Conservation (phyloP, 352 stramenopile genomes). For the Phytophthora sansomeana region DNA sequence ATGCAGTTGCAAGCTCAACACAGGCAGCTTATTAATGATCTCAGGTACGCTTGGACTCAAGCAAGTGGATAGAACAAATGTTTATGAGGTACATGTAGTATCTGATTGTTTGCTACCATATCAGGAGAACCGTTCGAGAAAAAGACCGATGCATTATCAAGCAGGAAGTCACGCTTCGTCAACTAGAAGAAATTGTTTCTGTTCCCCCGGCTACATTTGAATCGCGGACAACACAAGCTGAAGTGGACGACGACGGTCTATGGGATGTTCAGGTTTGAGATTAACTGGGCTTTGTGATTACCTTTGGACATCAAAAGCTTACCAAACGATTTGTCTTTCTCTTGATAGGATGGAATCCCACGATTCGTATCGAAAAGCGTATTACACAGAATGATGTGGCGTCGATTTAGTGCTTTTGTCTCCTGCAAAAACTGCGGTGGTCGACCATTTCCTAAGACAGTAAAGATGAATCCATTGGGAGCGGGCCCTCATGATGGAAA, state of each 20-base stretch:
- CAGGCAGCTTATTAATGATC: constrained; percentile 60
- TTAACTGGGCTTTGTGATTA: background rate
- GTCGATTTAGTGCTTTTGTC: constrained; percentile 76
- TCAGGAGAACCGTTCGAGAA: constrained; percentile 49
- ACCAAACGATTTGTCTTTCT: background rate
- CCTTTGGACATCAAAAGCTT: background rate
- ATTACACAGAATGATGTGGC: constrained; percentile 61
- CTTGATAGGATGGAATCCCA: constrained; percentile 60
- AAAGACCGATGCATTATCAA: constrained; percentile 61
- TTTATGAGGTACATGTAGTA: background rate
- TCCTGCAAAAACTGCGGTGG: constrained; percentile 75
- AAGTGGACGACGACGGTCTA: constrained; percentile 77
- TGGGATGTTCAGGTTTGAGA: constrained; percentile 66
- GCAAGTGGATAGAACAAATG: background rate
- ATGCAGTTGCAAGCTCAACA: constrained; percentile 54
- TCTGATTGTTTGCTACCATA: background rate
- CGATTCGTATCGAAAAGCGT: constrained; percentile 64
- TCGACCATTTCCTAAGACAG: constrained; percentile 43
- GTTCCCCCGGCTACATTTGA: constrained; percentile 17
- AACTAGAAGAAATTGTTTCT: constrained; percentile 47
- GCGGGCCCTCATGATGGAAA: constrained; percentile 12
- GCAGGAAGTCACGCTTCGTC: constrained; percentile 51
- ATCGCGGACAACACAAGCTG: constrained; percentile 53
- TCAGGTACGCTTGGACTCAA: constrained; percentile 40
- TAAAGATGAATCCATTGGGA: constrained; percentile 29